Base-by-base conservation (phyloP, 768 basidiomycete species). In the Russula brevipes region DNA sequence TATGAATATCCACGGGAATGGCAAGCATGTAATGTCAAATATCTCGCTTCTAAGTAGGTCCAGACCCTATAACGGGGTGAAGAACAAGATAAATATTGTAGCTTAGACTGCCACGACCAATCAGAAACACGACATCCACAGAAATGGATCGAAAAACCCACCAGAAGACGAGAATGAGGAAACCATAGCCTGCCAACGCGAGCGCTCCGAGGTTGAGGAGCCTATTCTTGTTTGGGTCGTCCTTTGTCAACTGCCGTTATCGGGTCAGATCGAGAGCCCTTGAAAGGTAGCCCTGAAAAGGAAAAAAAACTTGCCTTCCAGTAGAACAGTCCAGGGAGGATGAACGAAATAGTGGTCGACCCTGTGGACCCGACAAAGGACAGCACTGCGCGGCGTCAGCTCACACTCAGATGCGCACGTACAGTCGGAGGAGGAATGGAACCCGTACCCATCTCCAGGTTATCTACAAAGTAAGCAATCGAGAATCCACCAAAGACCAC, bases 311-410 rank as follows among this genome's bases (percentile, higher is more conserved):
- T 68, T 68, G 88, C 90, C 87, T 91, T 88, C 88, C 92, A 98
- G 77, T 91, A 97, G 72, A 97, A 89, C 54, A 94, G 76, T 2
- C 93, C 94, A 0, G 94, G 95, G 41, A 97, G 81, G 70, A 98
- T 97, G 76, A 98, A 98, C 1, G 92, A 94, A 62, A 98, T 93
- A 19, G 94, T 96, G 31, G 95, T 97, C 14, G 93, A 96, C 12
- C 97, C 97, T 1, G 94, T 98, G 30, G 94, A 88, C 1, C 97
- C 97, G 42, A 99, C 96, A 72, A 99, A 97, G 4, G 94, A 92
- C 39, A 98, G 80, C 14, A 98, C 96, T 92, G 70, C 44, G 30
- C 42, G 38, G 47, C 36, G 47, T 70, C 49, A 69, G 56, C 17
- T 55, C 39, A 30, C 30, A 33, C 24, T 24, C 4, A 12, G 12